Base-by-base conservation (phyloP, 208 protist genomes). In the Herpetomonas samuelpessoai region DNA sequence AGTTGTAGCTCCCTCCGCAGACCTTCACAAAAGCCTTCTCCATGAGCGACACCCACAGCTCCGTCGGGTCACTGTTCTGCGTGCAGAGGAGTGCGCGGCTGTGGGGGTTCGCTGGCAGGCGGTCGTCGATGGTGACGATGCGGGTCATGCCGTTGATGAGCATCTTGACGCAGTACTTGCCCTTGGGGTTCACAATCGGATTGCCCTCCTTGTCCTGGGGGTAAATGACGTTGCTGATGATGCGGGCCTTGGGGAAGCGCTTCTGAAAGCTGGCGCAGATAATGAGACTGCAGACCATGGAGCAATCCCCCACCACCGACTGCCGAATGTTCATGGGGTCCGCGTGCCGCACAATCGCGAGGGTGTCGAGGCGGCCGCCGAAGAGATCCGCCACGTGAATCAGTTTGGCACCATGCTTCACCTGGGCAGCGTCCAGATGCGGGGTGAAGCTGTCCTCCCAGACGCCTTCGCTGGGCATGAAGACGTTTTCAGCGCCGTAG, bases 141-240 rank as follows among this genome's bases (percentile, higher is more conserved):
- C 92, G 83, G 18, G 85, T 92, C 24, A 88, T 86, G 51, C 92
- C 92, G 65, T 97, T 97, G 60, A 97, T 74, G n/a, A 96, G 75
- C 84, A 97, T 91, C 67, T 95, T 95, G 4, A 97, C 79, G 63
- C 76, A 86, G 64, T 97, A 95, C 65, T 92, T 92, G 18, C 92
- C 92, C 62, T 85, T 90, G 0, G 84, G 81, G 66, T 89, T 95
- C 18, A 93, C 39, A 10, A 97, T 69, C 12, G 88, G 86, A 47
- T 77, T 77, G 2, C 89, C 75, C 16, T 88, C 68, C 18, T 48
- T 47, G 64, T 91, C 86, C 48, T 95, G 92, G 12, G 92, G 92
- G 66, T 84, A 97, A 52, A 97, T 95, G 41, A 91, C 86, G 50
- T 80, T 82, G 62, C 71, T 83, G 63, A 92, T 83, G 28, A 85